A percentile compares a stretch with the other conserved stretches of the same genome.
Conservation (phyloP, 2,329 filamentous ascomycete genomes). For the Lecanosticta acicola region DNA sequence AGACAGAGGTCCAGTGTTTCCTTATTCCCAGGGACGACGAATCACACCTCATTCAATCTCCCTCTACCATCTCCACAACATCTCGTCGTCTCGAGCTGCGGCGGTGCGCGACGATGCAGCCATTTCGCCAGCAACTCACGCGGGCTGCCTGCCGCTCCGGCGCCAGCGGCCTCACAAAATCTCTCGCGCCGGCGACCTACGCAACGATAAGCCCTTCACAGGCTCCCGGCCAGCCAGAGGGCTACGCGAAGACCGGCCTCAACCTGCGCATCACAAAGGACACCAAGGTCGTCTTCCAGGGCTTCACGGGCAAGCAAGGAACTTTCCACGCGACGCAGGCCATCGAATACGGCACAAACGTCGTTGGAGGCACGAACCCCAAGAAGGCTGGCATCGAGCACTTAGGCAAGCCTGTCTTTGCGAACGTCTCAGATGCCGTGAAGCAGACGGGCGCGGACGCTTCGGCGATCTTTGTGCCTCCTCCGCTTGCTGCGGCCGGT, state of each 20-base stretch:
- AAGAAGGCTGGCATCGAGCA: conserved; percentile 94
- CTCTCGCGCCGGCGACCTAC: conserved; percentile 62
- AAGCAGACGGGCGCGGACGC: conserved; percentile 87
- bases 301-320: conserved; percentile 68
- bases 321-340: conserved; percentile 98
- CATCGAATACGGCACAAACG: conserved; percentile 97
- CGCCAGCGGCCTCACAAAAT: conserved; percentile 41
- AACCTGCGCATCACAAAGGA: conserved; percentile 91
- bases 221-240: conserved; percentile 36
- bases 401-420: conserved; percentile 88
- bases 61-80: conserved; percentile 2
- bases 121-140: conserved; percentile 67
- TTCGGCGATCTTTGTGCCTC: conserved; percentile 95
- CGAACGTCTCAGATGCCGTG: conserved; percentile 77
- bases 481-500: conserved; percentile 83
- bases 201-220: conserved; percentile 56
- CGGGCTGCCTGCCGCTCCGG: conserved; percentile 59
- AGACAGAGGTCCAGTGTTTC: neutral
- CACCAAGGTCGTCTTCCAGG: conserved; percentile 94
- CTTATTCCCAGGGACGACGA: neutral
- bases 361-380: conserved; percentile 96
- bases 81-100: conserved; percentile 9
- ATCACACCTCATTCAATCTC: neutral
- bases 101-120: conserved; percentile 63
- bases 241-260: conserved; percentile 33